Base-by-base conservation (phyloP, 129 eudicot species). In the Arctium minus region DNA sequence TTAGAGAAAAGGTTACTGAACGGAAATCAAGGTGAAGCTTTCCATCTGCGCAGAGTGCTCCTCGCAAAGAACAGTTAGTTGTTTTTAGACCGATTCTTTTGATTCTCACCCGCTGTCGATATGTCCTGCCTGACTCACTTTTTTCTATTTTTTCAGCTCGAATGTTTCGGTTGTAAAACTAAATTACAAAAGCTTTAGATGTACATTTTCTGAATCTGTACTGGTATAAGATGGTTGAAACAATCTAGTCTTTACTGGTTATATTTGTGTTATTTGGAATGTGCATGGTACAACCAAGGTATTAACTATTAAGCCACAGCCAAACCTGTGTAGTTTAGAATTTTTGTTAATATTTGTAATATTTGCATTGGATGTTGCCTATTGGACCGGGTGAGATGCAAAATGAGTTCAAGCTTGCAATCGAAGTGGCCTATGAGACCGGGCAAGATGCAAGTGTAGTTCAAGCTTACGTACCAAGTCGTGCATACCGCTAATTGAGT, bases 11-110 rank as follows among this genome's bases (percentile, higher is more conserved):
- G 97, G 82, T 75, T 84, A 2, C 86, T 91, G 67, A 90, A 90
- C 22, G 99, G 98, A 32, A 89, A 87, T 88, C 94, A 93, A 85
- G 99, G 99, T 30, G 99, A 96, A 90, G 95, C 91, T 80, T 96
- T 96, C 84, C 86, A 86, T 83, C 80, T 96, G 77, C 84, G 81
- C 50, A 83, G 86, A 80, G 82, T 91, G 33, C 92, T 96, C 2
- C 82, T 82, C 36, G 81, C 85, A 38, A 92, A 88, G 76, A 87
- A 87, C 81, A 82, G 42, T 85, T 87, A 85, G 81, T 38, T 67
- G 40, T 42, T 70, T 82, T 39, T 17, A 72, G 1, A 72, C 38
- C 74, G 12, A 79, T 67, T 82, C 67, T 77, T 77, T 50, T 60
- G 67, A 46, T 76, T 46, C 76, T 44, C 77, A 44, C 30, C 83